These are phyloP conservation scores for Sanchytrium tribonematis DNA, from an alignment of 371 early-diverging fungal species.

Conservation along the genomic window DNA sequence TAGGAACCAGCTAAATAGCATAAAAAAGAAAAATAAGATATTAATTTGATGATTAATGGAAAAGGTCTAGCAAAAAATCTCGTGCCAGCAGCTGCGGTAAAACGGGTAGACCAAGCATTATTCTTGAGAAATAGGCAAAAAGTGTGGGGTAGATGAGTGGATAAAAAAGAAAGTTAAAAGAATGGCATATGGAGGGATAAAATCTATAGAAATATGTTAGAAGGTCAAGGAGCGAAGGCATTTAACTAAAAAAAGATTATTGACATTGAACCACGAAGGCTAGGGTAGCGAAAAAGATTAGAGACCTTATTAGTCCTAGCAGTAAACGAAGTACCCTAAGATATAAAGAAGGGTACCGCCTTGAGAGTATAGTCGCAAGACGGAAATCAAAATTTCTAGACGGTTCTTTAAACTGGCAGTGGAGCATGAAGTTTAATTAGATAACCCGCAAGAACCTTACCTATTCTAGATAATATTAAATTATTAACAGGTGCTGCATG, in stretches of 20 bases:
- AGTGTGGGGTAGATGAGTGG: slow-evolving; percentile 18
- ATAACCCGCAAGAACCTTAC: slow-evolving; percentile 1
- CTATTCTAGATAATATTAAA: not conserved
- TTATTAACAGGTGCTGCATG: slow-evolving; percentile 12
- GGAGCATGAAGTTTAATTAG: slow-evolving; percentile 12
- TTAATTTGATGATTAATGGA: slow-evolving; percentile 14
- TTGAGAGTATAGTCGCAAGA: slow-evolving; percentile 23
- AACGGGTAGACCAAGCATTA: slow-evolving; percentile 21
- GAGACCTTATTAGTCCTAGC: slow-evolving; percentile 26
- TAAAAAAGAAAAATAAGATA: slow-evolving; percentile 10
- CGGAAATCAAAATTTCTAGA: slow-evolving; percentile 24
- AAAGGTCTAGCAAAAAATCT: slow-evolving; percentile 18
- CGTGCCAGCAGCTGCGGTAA: slow-evolving; percentile 30
- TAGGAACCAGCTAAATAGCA: slow-evolving; percentile 22
- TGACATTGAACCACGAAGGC: slow-evolving; percentile 27
- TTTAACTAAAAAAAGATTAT: slow-evolving; percentile 18
- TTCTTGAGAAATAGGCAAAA: slow-evolving; percentile 21
- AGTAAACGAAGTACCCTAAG: slow-evolving; percentile 21
- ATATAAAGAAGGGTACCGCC: slow-evolving; percentile 19
- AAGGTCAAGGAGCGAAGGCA: slow-evolving; percentile 18
- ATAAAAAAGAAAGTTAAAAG: slow-evolving; percentile 7
- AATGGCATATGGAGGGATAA: slow-evolving; percentile 21
- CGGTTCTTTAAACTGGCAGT: slow-evolving; percentile 22
- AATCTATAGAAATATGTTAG: slow-evolving; percentile 20
- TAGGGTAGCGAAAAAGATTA: slow-evolving; percentile 24